Evolutionary conservation across 106 monocot species (phyloP).

Genomic region (Allium sativum): DNA sequence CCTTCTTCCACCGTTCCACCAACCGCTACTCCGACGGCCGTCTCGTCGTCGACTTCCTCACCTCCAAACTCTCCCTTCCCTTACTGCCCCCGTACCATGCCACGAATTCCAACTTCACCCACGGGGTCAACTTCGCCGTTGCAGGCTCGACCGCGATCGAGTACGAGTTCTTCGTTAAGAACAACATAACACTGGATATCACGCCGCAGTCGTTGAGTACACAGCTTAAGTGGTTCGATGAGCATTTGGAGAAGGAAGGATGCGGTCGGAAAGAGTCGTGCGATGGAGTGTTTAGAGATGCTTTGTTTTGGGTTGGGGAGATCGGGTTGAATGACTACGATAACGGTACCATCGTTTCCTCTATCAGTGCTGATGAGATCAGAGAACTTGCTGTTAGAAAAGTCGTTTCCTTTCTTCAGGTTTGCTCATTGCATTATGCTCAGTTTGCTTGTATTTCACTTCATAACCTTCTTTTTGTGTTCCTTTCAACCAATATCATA

Average conservation of each 20-base stretch:
- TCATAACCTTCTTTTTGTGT: neutral
- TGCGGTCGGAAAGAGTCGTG: neutral
- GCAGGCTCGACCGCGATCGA: conserved; percentile 68
- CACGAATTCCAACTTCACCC: conserved; percentile 17
- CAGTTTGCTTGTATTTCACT: no score
- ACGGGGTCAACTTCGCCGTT: conserved; percentile 78
- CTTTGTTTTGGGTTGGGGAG: conserved; percentile 89
- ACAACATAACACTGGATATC: conserved; percentile 55
- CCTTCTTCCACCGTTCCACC: conserved; percentile 75
- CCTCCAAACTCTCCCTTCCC: conserved; percentile 42
- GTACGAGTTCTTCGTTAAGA: conserved; percentile 46
- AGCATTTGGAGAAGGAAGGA: conserved; percentile 21
- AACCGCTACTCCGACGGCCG: conserved; percentile 90
- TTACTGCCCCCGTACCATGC: conserved; percentile 56
- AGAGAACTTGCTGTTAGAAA: conserved; percentile 29
- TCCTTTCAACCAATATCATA: neutral
- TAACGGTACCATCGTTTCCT: conserved; percentile 32
- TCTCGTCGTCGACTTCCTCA: conserved; percentile 79
- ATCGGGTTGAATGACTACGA: conserved; percentile 82
- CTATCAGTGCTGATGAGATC: conserved; percentile 21
- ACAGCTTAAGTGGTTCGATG: conserved; percentile 59
- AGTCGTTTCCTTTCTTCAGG: conserved; percentile 44
- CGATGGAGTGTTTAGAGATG: conserved; percentile 14
- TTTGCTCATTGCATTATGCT: conserved; percentile 1
- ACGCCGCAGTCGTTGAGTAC: conserved; percentile 61